Evolutionary conservation across 2,329 filamentous ascomycete species (phyloP).

Genomic region (Pestalotiopsis sp.): DNA sequence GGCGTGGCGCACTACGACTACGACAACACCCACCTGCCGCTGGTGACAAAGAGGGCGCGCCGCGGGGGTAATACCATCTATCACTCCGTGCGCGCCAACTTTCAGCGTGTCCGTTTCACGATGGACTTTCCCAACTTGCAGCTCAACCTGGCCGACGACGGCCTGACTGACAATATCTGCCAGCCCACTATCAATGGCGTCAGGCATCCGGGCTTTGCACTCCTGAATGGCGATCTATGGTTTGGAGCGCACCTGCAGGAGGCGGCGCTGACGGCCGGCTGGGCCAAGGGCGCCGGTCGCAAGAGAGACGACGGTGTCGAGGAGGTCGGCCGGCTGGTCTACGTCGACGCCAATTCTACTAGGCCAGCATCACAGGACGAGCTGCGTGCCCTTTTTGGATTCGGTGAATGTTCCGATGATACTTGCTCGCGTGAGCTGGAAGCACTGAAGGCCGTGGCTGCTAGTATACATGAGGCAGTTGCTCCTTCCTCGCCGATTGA

Average conservation of each 20-base stretch:
- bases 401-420: background rate
- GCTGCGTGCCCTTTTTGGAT: constrained; percentile 3
- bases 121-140: background rate
- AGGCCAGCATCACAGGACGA: background rate
- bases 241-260: background rate
- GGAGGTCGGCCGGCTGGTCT: background rate
- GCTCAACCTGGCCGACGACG: constrained; percentile 6
- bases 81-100: background rate
- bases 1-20: background rate
- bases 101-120: background rate
- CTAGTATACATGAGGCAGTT: background rate
- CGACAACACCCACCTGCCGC: background rate
- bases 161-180: constrained; percentile 4
- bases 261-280: background rate
- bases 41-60: background rate
- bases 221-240: constrained; percentile 8
- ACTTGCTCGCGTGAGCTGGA: background rate
- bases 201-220: constrained; percentile 4
- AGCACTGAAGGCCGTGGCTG: background rate
- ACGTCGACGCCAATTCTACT: background rate
- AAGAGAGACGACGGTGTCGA: background rate
- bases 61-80: background rate
- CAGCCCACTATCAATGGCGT: background rate
- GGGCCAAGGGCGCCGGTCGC: background rate
- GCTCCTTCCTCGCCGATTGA: background rate